Percentiles rank a stretch among this genome's conserved stretches.
Evolutionary conservation across 768 basidiomycete genomes (phyloP).

Genomic region (Leccinum aurantiacum): DNA sequence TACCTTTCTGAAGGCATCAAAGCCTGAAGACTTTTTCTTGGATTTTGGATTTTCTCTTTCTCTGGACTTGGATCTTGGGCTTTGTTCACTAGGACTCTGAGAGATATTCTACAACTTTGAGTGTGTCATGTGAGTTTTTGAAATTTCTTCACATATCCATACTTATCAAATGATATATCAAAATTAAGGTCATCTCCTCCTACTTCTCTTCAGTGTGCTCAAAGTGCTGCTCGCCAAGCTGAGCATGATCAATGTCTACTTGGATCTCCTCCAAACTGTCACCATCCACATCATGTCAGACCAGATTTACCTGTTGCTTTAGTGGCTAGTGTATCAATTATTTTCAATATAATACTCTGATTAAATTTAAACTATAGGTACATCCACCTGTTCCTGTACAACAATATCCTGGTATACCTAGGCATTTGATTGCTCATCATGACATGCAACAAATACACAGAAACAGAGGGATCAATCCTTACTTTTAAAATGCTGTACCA

Average conservation of each 20-base stretch:
- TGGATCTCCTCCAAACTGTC: background rate
- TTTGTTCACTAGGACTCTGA: no score
- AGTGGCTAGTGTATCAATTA: background rate
- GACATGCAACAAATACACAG: background rate
- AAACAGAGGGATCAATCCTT: no score
- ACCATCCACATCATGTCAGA: background rate
- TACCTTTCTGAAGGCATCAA: no score
- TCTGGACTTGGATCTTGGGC: no score
- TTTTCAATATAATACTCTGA: background rate
- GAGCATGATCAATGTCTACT: background rate
- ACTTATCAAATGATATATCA: no score
- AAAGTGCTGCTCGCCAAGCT: background rate
- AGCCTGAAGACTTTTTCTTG: no score
- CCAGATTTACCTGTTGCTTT: background rate
- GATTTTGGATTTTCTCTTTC: no score
- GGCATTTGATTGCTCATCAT: conserved; percentile 3
- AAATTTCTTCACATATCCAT: no score
- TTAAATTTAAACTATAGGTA: background rate
- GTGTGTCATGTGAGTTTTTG: no score
- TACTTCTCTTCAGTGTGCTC: background rate
- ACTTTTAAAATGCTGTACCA: no score
- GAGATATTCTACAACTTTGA: no score
- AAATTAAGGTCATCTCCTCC: no score
- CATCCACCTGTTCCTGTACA: conserved; percentile 3
- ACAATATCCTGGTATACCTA: conserved; percentile 4